phyloP scores from a whole-genome alignment of 2,329 filamentous ascomycete genomes.

The Sporothrix pseudoabietina region DNA sequence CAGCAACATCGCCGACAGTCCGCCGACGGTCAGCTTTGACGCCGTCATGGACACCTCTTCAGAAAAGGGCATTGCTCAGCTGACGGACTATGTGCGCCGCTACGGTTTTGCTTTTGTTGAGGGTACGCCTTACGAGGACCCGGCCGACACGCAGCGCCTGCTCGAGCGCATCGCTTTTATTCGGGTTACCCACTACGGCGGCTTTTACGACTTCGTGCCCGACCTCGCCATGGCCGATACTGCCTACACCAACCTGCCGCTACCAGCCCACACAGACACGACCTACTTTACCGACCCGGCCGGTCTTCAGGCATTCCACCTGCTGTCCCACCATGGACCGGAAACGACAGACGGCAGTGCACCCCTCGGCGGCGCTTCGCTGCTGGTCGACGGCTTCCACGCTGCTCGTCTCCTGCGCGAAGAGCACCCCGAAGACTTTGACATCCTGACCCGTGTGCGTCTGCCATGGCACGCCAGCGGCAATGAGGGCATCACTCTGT shows the following conservation, averaged over 20 bases:
- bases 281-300: slow-evolving; percentile 95
- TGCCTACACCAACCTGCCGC: slow-evolving; percentile 82
- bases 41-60: slow-evolving; percentile 58
- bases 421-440: slow-evolving; percentile 59
- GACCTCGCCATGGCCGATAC: slow-evolving; percentile 87
- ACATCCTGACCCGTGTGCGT: slow-evolving; percentile 56
- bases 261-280: slow-evolving; percentile 88
- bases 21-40: slow-evolving; percentile 63
- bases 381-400: slow-evolving; percentile 84
- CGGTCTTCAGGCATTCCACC: slow-evolving; percentile 88
- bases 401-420: slow-evolving; percentile 63
- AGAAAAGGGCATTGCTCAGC: slow-evolving; percentile 57
- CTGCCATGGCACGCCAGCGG: slow-evolving; percentile 86
- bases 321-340: slow-evolving; percentile 74
- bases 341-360: background rate
- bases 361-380: slow-evolving; percentile 67
- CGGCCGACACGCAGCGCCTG: slow-evolving; percentile 71
- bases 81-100: slow-evolving; percentile 64
- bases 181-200: slow-evolving; percentile 87
- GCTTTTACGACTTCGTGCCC: slow-evolving; percentile 78
- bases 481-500: slow-evolving; percentile 79
- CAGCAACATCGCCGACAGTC: slow-evolving; percentile 44
- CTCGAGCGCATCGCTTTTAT: slow-evolving; percentile 84
- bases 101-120: slow-evolving; percentile 79
- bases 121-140: slow-evolving; percentile 63